Percentiles rank a stretch among this genome's conserved stretches.
These are phyloP conservation scores for Urochloa ruziziensis DNA, from an alignment of 176 grass and related monocot genomes.

Conservation along the genomic window DNA sequence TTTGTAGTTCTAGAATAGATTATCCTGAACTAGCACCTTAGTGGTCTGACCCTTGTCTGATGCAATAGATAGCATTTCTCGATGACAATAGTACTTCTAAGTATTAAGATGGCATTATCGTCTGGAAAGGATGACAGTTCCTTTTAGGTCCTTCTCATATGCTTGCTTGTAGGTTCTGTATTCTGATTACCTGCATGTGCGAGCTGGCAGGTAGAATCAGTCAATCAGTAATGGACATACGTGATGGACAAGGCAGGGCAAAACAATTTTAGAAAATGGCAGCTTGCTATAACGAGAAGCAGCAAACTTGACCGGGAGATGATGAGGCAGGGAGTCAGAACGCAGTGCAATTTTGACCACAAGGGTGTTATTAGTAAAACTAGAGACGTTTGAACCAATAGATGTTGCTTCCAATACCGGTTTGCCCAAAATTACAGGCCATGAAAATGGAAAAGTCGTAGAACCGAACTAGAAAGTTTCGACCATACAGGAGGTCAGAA, in stretches of 20 bases:
- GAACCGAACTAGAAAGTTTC: neutral
- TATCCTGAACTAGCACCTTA: neutral
- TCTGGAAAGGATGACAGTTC: neutral
- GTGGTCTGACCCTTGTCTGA: neutral
- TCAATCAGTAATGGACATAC: neutral
- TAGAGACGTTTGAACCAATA: neutral
- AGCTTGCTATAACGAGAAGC: neutral
- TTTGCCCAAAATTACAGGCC: neutral
- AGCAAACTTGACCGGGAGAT: conserved; percentile 1
- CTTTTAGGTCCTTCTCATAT: neutral
- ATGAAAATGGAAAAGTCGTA: neutral
- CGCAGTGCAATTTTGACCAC: neutral
- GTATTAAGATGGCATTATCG: neutral
- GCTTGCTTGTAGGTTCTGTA: neutral
- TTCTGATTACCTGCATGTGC: neutral
- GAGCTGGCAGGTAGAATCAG: neutral
- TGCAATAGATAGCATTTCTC: neutral
- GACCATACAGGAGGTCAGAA: neutral
- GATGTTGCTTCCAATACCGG: neutral
- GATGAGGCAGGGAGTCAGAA: neutral
- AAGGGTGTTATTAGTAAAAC: neutral
- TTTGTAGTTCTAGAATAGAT: neutral
- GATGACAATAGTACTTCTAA: neutral
- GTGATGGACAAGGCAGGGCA: neutral
- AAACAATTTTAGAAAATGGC: neutral